Conservation (phyloP, 495 filamentous ascomycete species). For the Penicillium fimorum region DNA sequence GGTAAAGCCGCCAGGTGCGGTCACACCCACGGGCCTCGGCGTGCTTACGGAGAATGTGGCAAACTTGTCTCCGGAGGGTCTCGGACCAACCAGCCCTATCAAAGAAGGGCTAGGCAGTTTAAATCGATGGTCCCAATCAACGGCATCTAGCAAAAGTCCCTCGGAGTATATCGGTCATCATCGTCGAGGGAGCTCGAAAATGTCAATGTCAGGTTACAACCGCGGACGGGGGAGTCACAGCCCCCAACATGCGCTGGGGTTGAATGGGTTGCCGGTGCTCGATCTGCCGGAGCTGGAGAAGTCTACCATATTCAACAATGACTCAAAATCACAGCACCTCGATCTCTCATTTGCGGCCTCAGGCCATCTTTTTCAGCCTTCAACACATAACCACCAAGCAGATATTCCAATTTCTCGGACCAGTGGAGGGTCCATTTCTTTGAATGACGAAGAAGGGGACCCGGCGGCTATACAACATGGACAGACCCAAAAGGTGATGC, state of each 20-base stretch:
- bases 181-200: constrained; percentile 52
- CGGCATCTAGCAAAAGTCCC: constrained; percentile 65
- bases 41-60: constrained; percentile 20
- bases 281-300: constrained; percentile 23
- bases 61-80: constrained; percentile 12
- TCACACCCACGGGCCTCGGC: constrained; percentile 22
- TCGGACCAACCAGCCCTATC: constrained; percentile 42
- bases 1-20: constrained; percentile 17
- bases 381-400: constrained; percentile 17
- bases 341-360: constrained; percentile 29
- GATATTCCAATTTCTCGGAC: constrained; percentile 14
- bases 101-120: constrained; percentile 68
- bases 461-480: constrained; percentile 38
- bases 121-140: constrained; percentile 82
- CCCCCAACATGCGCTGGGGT: constrained; percentile 12
- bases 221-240: constrained; percentile 13
- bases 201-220: constrained; percentile 44
- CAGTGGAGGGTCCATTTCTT: constrained; percentile 29
- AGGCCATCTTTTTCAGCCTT: constrained; percentile 21
- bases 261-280: constrained; percentile 23
- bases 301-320: constrained; percentile 24
- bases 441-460: constrained; percentile 28
- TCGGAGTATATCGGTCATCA: constrained; percentile 41
- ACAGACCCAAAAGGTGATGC: constrained; percentile 82
- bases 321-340: constrained; percentile 17